Conservation (phyloP, 2,329 filamentous ascomycete species). For the Phoma sp. region DNA sequence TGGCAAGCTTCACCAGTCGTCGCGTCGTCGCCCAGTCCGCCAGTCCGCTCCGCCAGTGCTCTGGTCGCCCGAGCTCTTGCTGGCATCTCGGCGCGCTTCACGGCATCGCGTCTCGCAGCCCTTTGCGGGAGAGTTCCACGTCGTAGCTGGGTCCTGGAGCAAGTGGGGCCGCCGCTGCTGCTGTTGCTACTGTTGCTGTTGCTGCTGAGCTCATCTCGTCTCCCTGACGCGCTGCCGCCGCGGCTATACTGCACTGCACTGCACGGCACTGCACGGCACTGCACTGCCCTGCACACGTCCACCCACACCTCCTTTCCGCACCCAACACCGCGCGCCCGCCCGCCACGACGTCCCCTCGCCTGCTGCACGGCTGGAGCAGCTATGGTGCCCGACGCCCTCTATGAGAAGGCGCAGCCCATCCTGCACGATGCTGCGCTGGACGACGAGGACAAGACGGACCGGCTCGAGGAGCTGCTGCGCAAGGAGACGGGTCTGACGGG, state of each 20-base stretch:
- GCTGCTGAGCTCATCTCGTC: not conserved
- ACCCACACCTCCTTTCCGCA: conserved; percentile 3
- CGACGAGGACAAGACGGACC: conserved; percentile 95
- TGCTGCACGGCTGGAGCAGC: conserved; percentile 30
- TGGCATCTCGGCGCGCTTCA: conserved; percentile 6
- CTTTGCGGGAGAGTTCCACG: not conserved
- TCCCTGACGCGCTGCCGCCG: conserved; percentile 7
- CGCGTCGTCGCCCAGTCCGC: not conserved
- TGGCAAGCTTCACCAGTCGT: conserved; percentile 9
- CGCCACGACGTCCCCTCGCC: not conserved
- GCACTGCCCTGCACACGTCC: not conserved
- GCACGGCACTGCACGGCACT: no score
- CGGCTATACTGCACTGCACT: not conserved
- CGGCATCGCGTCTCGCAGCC: conserved; percentile 10
- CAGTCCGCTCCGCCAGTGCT: not conserved
- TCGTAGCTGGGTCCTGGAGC: not conserved
- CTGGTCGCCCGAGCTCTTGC: not conserved
- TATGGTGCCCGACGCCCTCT: conserved; percentile 93
- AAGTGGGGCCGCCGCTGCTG: not conserved
- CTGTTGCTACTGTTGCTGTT: no score
- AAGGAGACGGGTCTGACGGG: conserved; percentile 79
- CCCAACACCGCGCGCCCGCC: conserved; percentile 10
- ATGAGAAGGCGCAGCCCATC: conserved; percentile 88
- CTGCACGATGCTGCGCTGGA: conserved; percentile 82
- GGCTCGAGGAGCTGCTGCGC: conserved; percentile 82